These are phyloP conservation scores for Cyphellophora attinorum DNA, from an alignment of 2,329 filamentous ascomycete genomes.

Conservation along the genomic window DNA sequence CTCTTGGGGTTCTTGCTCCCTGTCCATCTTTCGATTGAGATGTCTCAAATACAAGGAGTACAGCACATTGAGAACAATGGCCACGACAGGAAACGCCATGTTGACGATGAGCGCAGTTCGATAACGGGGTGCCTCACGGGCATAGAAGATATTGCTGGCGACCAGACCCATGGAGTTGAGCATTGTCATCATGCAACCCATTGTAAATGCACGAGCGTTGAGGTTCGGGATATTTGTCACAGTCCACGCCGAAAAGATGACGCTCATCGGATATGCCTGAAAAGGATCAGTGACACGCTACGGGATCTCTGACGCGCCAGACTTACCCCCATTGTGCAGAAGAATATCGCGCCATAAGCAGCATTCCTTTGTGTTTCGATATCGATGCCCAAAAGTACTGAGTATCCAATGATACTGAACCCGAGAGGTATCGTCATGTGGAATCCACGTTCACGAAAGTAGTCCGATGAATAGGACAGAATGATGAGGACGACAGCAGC, in stretches of 20 bases:
- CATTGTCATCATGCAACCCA: neutral
- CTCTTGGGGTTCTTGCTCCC: too few species aligned
- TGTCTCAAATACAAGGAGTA: too few species aligned
- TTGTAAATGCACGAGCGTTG: conserved; percentile 3
- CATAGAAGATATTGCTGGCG: conserved; percentile 2
- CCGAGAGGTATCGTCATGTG: conserved; percentile 8
- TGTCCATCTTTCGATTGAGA: too few species aligned
- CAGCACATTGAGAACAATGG: too few species aligned
- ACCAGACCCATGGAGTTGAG: conserved; percentile 1
- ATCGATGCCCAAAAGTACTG: conserved; percentile 9
- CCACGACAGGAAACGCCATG: too few species aligned
- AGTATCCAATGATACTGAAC: conserved; percentile 10
- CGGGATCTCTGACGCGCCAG: neutral
- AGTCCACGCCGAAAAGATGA: neutral
- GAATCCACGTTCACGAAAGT: conserved; percentile 14
- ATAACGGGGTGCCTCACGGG: neutral
- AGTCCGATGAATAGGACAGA: conserved; percentile 10
- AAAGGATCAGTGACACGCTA: too few species aligned
- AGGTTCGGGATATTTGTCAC: conserved; percentile 3
- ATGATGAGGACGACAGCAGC: conserved; percentile 8
- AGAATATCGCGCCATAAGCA: conserved; percentile 9
- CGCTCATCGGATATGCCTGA: conserved; percentile 2
- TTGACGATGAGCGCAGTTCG: too few species aligned
- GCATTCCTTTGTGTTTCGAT: conserved; percentile 4
- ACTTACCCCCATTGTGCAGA: conserved; percentile 6